Percentiles rank a stretch among this genome's conserved stretches.
Conservation (phyloP, 2,329 filamentous ascomycete species). For the Rhinocladiella similis region DNA sequence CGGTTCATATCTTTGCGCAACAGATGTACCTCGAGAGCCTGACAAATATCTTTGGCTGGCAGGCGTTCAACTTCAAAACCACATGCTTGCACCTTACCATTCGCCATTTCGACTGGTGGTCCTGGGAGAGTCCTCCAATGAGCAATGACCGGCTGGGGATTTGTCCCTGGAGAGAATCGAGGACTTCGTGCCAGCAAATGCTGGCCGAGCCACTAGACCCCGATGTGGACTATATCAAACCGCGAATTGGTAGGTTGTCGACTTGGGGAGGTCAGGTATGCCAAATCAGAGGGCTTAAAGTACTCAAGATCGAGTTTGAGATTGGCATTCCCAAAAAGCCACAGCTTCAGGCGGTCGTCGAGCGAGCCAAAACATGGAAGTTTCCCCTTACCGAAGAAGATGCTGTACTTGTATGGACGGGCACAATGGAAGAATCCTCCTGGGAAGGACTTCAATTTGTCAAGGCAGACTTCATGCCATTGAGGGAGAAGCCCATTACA, state of each 20-base stretch:
- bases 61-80: conserved; percentile 15
- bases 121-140: conserved; percentile 27
- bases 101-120: conserved; percentile 36
- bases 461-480: conserved; percentile 8
- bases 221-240: conserved; percentile 10
- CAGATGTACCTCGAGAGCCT: conserved; percentile 32
- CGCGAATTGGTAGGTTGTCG: conserved; percentile 21
- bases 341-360: conserved; percentile 30
- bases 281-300: conserved; percentile 21
- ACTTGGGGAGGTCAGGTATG: conserved; percentile 18
- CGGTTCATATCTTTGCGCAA: conserved; percentile 32
- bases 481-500: conserved; percentile 3
- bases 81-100: conserved; percentile 30
- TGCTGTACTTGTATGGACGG: conserved; percentile 16
- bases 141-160: conserved; percentile 30
- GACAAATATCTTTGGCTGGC: conserved; percentile 2
- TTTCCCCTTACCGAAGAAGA: conserved; percentile 21
- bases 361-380: conserved; percentile 30
- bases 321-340: conserved; percentile 28
- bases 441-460: conserved; percentile 17
- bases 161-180: conserved; percentile 28
- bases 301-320: conserved; percentile 34
- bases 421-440: conserved; percentile 6
- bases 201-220: conserved; percentile 9
- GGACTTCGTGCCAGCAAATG: conserved; percentile 24